Percentiles rank a stretch among this genome's conserved stretches.
phyloP scores from a whole-genome alignment of 345 rosid genomes.

The Linum trigynum region DNA sequence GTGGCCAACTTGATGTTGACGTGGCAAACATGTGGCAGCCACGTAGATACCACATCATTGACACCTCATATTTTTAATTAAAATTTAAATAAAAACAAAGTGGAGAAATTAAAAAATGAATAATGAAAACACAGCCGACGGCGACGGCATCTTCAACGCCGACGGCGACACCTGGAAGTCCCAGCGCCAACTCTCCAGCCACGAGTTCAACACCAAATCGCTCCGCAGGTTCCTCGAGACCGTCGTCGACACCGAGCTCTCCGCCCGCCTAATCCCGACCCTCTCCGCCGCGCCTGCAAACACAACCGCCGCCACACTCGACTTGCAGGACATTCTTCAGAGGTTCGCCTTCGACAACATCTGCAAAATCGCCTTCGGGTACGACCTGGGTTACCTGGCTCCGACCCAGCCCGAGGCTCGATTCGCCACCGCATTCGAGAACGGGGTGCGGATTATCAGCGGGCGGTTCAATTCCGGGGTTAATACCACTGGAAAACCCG shows the following conservation, averaged over 20 bases:
- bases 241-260: slow-evolving; percentile 47
- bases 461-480: not conserved
- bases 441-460: not conserved
- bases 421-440: not conserved
- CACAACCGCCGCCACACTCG: slow-evolving; percentile 8
- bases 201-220: slow-evolving; percentile 64
- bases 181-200: slow-evolving; percentile 67
- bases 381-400: not conserved
- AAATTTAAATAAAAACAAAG: too few relatives aligned
- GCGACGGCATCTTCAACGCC: slow-evolving; percentile 59
- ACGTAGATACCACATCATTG: too few relatives aligned
- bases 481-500: too few relatives aligned
- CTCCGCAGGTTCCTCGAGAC: slow-evolving; percentile 50
- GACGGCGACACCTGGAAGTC: slow-evolving; percentile 60
- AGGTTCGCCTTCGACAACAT: slow-evolving; percentile 19
- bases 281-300: slow-evolving; percentile 30
- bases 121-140: too few relatives aligned
- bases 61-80: too few relatives aligned
- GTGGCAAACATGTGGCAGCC: too few relatives aligned
- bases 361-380: slow-evolving; percentile 17
- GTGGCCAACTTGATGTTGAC: too few relatives aligned
- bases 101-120: too few relatives aligned
- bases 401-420: not conserved
- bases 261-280: slow-evolving; percentile 45
- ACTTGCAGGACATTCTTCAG: slow-evolving; percentile 22